Evolutionary conservation across 1,284 basidiomycete species (phyloP), one percentile per base, ranked within the genome.

Genomic region (Peniophora sp.): DNA sequence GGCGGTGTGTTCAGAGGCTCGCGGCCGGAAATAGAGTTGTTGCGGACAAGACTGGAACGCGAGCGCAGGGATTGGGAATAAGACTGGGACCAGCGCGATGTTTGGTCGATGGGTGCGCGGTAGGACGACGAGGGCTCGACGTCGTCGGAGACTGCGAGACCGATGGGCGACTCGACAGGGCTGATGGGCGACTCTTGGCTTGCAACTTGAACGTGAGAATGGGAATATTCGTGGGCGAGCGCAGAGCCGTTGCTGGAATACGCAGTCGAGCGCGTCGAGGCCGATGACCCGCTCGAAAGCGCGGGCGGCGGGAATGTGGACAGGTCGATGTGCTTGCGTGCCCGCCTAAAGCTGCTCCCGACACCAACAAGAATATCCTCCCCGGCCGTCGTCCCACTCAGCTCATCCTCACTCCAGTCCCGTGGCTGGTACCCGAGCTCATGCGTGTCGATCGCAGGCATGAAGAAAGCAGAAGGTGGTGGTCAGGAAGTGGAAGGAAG

Each of bases 221-320:
- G 77, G 23, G 50, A 52, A 5, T 32, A 32, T 32, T 74, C 72
- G 52, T 76, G 80, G 20, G 71, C 69, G 25, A 77, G 63, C 11
- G 74, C 72, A 63, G 81, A 82, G 50, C 79, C 83, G 24, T 78
- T 80, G 61, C 74, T 83, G 22, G 84, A 83, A 61, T 87, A 87
- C 10, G 85, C 83, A 9, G 85, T 88, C 2, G 87, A 89, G 52
- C 86, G 78, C 6, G 85, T 80, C 3, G 85, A 89, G 2, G 76
- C 72, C 38, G 82, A 79, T 10, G 83, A 81, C 39, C 77, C 75
- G 3, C 81, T 83, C 2, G 85, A 87, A 48, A 86, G 77, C 19
- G 79, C 69, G 3, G 79, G 79, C 39, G 72, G 72, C 38, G 38
- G 38, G 16, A 41, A 35, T 69, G 66, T 64, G 12, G 61, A 57